Percentiles rank a stretch among this genome's conserved stretches.
phyloP scores from a whole-genome alignment of 352 stramenopile species.

The Phytophthora pluvialis region DNA sequence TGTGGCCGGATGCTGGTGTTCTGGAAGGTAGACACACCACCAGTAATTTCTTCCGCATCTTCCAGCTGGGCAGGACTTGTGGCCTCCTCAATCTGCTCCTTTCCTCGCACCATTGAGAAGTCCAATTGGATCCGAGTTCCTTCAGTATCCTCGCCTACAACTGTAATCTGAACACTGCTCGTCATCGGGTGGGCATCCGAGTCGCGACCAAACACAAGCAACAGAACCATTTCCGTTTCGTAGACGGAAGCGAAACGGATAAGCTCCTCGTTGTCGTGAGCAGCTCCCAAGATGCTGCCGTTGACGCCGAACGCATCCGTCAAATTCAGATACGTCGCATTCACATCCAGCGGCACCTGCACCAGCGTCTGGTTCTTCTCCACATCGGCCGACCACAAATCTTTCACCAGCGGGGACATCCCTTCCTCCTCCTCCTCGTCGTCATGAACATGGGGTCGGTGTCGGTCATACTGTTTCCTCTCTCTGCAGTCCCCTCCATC shows the following conservation, averaged over 20 bases:
- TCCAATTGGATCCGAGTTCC: slow-evolving; percentile 48
- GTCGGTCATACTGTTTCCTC: slow-evolving; percentile 23
- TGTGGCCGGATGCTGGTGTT: slow-evolving; percentile 71
- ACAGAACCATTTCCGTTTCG: slow-evolving; percentile 74
- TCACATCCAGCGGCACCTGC: slow-evolving; percentile 64
- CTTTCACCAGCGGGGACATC: slow-evolving; percentile 35
- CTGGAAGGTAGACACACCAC: slow-evolving; percentile 63
- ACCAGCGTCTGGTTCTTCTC: slow-evolving; percentile 65
- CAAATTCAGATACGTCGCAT: slow-evolving; percentile 76
- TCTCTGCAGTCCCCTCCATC: slow-evolving; percentile 83
- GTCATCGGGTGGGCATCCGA: slow-evolving; percentile 65
- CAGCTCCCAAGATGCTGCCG: slow-evolving; percentile 54
- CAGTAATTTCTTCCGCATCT: slow-evolving; percentile 19
- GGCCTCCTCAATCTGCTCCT: slow-evolving; percentile 39
- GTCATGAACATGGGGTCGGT: slow-evolving; percentile 17
- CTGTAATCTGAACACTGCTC: slow-evolving; percentile 53
- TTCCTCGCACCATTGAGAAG: slow-evolving; percentile 65
- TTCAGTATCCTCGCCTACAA: slow-evolving; percentile 52
- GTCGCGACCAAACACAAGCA: slow-evolving; percentile 83
- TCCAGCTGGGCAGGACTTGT: slow-evolving; percentile 14
- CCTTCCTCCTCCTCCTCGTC: slow-evolving; percentile 25
- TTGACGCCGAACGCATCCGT: slow-evolving; percentile 70
- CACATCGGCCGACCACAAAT: slow-evolving; percentile 58
- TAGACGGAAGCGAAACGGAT: slow-evolving; percentile 79
- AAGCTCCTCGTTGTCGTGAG: slow-evolving; percentile 71